Evolutionary conservation across 2,329 filamentous ascomycete genomes (phyloP), one percentile per base, ranked within the genome.

Genomic region (Sarocladium brachiariae): DNA sequence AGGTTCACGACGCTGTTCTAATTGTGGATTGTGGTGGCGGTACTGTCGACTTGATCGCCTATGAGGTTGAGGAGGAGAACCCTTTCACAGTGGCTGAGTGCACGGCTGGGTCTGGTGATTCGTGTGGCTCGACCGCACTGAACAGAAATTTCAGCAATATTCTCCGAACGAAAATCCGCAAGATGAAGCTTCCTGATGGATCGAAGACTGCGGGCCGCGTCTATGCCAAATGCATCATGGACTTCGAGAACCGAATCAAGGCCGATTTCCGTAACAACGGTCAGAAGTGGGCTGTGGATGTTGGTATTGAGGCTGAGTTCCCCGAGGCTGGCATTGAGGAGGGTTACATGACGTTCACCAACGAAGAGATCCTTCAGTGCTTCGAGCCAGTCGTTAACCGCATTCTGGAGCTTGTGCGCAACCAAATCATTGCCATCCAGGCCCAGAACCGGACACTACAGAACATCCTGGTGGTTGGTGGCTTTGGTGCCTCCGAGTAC

Each of bases 161-260:
- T 58, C 76, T 97, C 48, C 86, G 93, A 50, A 95, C 92, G 54
- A 97, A 97, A 77, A 97, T 99, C 61, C 81, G 92, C 59, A 97
- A 97, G 77, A 97, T 97, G 93, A 97, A 97, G 72, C 77, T 99
- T 41, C 91, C 93, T 1, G 92, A 97, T 64, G 92, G 91, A 43
- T 96, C 92, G 59, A 95, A 92, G 72, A 97, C 90, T 2, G 92
- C 93, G n/a, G 92, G 92, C 38, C 90, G 92, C 69, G 93, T 99
- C 50, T 97, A 97, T 69, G 92, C 92, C 58, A 97, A 97, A 74
- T 97, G 92, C 69, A 97, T 99, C 70, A 97, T 97, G 92, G 93
- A 99, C 71, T 99, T 99, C 63, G 93, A 99, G 75, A 97, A 97
- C 80, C 80, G 93, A 68, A 96, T 99, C 80, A 99, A 99, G 78